These are phyloP conservation scores for Aspergillus nidulans DNA, from an alignment of 495 filamentous ascomycete species.

Conservation along the genomic window DNA sequence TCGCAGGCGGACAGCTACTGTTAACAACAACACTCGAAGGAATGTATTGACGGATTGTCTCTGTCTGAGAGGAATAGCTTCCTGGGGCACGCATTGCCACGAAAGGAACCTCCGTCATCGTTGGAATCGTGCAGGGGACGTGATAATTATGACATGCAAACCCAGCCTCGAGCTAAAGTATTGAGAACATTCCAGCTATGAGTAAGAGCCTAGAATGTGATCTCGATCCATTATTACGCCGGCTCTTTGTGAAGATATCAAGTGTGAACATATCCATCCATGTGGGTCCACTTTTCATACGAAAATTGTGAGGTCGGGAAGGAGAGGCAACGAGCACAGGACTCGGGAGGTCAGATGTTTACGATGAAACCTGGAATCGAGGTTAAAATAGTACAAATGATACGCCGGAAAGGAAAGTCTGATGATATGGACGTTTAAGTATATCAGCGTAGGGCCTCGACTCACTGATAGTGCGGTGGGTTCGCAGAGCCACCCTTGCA, in stretches of 20 bases:
- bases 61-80: constrained; percentile 11
- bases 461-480: constrained; percentile 1
- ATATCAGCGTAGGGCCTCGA: background rate
- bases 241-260: constrained; percentile 6
- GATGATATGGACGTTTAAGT: background rate
- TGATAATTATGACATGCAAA: background rate
- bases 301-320: constrained; percentile 11
- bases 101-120: constrained; percentile 10
- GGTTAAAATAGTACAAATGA: constrained; percentile 7
- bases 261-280: constrained; percentile 16
- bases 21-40: constrained; percentile 3
- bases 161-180: background rate
- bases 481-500: constrained; percentile 6
- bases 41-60: constrained; percentile 7
- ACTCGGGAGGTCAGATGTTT: constrained; percentile 11
- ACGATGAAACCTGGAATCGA: background rate
- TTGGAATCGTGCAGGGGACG: background rate
- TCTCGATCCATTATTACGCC: constrained; percentile 8
- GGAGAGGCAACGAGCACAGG: constrained; percentile 12
- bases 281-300: constrained; percentile 19
- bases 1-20: background rate
- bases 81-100: constrained; percentile 13
- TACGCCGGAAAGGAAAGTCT: background rate
- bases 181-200: background rate
- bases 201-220: background rate